Evolutionary conservation across 495 filamentous ascomycete species (phyloP).

Genomic region (Annulohypoxylon nitens): DNA sequence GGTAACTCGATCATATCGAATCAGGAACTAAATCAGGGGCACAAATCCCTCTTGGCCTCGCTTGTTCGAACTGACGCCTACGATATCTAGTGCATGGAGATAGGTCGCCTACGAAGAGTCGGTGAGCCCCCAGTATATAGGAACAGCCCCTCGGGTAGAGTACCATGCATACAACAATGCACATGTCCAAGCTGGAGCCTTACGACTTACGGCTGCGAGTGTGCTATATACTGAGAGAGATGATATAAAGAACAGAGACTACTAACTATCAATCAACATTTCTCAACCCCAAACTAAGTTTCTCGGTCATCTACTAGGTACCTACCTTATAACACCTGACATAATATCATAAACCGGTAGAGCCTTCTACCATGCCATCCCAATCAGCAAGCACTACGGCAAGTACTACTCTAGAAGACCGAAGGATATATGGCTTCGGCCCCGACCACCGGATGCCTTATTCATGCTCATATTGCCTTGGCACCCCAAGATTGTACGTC

Average conservation of each 20-base stretch:
- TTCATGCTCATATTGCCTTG: conserved; percentile 36
- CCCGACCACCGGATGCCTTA: conserved; percentile 38
- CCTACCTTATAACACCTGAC: not conserved
- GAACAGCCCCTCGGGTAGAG: conserved; percentile 16
- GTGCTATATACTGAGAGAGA: not conserved
- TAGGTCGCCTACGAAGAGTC: conserved; percentile 12
- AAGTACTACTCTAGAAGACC: conserved; percentile 23
- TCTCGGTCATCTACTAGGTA: not conserved
- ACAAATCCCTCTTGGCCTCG: not conserved
- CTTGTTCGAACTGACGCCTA: not conserved
- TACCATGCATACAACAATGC: conserved; percentile 5
- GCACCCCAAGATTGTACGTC: conserved; percentile 38
- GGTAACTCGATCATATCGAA: not conserved
- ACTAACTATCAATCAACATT: not conserved
- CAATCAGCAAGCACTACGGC: conserved; percentile 21
- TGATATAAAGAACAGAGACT: not conserved
- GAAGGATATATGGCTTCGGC: conserved; percentile 38
- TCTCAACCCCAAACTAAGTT: not conserved
- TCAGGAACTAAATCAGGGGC: not conserved
- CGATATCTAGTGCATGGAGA: conserved; percentile 28
- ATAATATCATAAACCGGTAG: not conserved
- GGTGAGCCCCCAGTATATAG: conserved; percentile 1
- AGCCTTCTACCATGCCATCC: conserved; percentile 25
- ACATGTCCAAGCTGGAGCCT: not conserved
- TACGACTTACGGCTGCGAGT: not conserved